A percentile compares a stretch with the other conserved stretches of the same genome.
phyloP scores from a whole-genome alignment of 345 rosid genomes.

The Turritis glabra region DNA sequence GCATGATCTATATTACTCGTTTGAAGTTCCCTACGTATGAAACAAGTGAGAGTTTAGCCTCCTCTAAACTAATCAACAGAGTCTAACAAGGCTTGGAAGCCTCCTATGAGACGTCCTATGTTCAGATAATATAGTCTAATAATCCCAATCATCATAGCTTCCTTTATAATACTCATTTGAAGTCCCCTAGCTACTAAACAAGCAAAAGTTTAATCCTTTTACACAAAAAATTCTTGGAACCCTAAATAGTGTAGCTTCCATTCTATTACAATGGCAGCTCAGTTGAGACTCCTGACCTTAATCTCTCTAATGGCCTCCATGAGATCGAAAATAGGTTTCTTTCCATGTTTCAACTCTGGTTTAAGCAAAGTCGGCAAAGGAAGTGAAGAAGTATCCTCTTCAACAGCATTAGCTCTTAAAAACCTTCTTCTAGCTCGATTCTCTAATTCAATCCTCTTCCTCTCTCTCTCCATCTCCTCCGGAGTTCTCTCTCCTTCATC shows the following conservation, averaged over 20 bases:
- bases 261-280: not conserved
- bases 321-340: conserved; percentile 66
- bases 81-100: not conserved
- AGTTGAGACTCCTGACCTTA: conserved; percentile 53
- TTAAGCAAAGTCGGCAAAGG: conserved; percentile 70
- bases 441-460: conserved; percentile 43
- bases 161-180: not conserved
- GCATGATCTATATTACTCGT: not conserved
- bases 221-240: not conserved
- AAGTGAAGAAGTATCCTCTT: conserved; percentile 48
- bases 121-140: not conserved
- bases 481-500: conserved; percentile 23
- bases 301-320: conserved; percentile 78
- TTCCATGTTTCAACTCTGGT: conserved; percentile 60
- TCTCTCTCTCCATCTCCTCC: conserved; percentile 47
- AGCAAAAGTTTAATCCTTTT: not conserved
- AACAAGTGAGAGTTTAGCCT: not conserved
- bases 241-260: not conserved
- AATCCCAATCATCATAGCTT: not conserved
- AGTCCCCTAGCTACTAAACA: not conserved
- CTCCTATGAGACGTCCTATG: not conserved
- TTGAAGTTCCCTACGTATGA: not conserved
- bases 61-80: not conserved
- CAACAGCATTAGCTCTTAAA: conserved; percentile 41
- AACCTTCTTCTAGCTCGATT: conserved; percentile 42